These are phyloP conservation scores for Globisporangium spinosum DNA, from an alignment of 352 stramenopile species.

Conservation along the genomic window DNA sequence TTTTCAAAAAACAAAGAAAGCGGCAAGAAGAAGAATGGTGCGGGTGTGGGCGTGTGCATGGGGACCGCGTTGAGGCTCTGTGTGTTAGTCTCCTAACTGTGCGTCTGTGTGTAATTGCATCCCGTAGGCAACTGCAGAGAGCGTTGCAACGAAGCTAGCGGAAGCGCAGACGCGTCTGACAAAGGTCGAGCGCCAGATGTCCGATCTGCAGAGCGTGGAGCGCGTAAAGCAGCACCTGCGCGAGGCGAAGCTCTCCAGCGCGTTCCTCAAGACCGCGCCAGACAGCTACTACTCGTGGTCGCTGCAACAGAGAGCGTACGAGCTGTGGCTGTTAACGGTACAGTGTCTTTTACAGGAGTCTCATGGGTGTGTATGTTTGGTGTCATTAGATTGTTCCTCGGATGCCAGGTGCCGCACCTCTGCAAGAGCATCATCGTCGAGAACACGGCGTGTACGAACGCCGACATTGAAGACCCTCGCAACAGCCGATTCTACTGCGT, in stretches of 20 bases:
- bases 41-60: not conserved
- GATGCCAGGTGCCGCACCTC: slow-evolving; percentile 61
- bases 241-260: slow-evolving; percentile 44
- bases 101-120: not conserved
- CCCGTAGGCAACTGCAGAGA: slow-evolving; percentile 2
- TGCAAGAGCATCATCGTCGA: slow-evolving; percentile 91
- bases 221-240: slow-evolving; percentile 25
- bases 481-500: slow-evolving; percentile 85
- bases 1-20: not conserved
- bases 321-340: not conserved
- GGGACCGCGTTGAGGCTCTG: not conserved
- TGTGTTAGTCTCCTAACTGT: not conserved
- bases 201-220: slow-evolving; percentile 14
- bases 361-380: not conserved
- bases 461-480: slow-evolving; percentile 44
- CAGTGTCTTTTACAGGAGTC: not conserved
- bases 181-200: slow-evolving; percentile 14
- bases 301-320: slow-evolving; percentile 57
- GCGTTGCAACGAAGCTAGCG: slow-evolving; percentile 8
- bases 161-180: slow-evolving; percentile 14
- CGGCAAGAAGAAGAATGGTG: slow-evolving; percentile 9
- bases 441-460: slow-evolving; percentile 74
- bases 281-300: slow-evolving; percentile 77
- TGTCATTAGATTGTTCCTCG: slow-evolving; percentile 46
- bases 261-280: slow-evolving; percentile 60